A percentile compares a stretch with the other conserved stretches of the same genome.
Evolutionary conservation across 208 protist genomes (phyloP).

Genomic region (Acanthamoeba royreba): DNA sequence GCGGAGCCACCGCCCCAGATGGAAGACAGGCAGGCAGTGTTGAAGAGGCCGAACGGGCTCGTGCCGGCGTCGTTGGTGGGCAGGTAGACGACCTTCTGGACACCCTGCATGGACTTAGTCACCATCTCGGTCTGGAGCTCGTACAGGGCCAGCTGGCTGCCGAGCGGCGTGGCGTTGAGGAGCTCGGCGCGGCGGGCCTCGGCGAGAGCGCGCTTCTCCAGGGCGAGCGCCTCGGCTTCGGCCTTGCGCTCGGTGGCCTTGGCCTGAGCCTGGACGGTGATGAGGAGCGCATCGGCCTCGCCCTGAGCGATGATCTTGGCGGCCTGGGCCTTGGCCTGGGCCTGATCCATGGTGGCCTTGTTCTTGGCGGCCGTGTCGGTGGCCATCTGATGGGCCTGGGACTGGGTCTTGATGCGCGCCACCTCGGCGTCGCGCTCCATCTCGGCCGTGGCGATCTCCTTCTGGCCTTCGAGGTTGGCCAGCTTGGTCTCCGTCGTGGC

Average conservation of each 20-base stretch:
- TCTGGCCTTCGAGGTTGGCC: slow-evolving; percentile 17
- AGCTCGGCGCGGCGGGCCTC: not conserved
- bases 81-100: slow-evolving; percentile 30
- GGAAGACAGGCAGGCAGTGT: no score
- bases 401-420: not conserved
- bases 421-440: not conserved
- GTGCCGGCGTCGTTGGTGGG: no score
- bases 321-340: slow-evolving; percentile 5
- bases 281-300: no score
- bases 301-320: no score
- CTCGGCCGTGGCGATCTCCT: not conserved
- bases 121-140: slow-evolving; percentile 23
- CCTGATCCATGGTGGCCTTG: not conserved
- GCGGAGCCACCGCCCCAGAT: no score
- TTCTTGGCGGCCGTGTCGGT: slow-evolving; percentile 44
- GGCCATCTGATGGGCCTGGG: not conserved
- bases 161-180: not conserved
- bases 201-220: not conserved
- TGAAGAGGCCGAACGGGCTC: no score
- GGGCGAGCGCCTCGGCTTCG: slow-evolving; percentile 12
- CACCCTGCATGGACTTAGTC: not conserved
- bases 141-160: slow-evolving; percentile 6
- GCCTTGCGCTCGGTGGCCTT: not conserved
- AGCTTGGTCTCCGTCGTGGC: slow-evolving; percentile 9
- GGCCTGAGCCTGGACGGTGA: not conserved